Evolutionary conservation across 371 early-diverging fungal species (phyloP).

Genomic region (Dichotomocladium elegans): DNA sequence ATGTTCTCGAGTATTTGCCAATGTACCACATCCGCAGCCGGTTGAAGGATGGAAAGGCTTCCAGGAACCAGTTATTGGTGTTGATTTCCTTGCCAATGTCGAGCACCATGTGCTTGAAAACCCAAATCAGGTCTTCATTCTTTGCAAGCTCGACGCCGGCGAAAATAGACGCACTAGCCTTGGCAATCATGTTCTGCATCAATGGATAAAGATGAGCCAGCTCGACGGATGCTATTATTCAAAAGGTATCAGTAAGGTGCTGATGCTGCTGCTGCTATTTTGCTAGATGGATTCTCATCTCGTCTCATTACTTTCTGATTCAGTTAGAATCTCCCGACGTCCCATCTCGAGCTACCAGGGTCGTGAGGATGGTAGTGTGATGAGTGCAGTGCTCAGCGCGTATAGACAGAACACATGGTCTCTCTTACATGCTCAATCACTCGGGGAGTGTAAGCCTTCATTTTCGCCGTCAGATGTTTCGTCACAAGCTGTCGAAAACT

Average conservation of each 20-base stretch:
- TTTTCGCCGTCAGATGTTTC: slow-evolving; percentile 5
- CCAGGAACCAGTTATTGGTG: not conserved
- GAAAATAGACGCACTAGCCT: slow-evolving; percentile 20
- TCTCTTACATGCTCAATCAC: slow-evolving; percentile 6
- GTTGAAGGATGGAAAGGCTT: slow-evolving; percentile 8
- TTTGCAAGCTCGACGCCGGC: slow-evolving; percentile 17
- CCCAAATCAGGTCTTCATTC: slow-evolving; percentile 10
- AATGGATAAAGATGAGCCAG: slow-evolving; percentile 13
- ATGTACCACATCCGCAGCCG: slow-evolving; percentile 14
- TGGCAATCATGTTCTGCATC: slow-evolving; percentile 16
- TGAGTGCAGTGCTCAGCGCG: no score
- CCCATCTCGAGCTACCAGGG: slow-evolving; percentile 1
- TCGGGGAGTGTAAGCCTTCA: slow-evolving; percentile 10
- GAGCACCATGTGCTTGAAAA: slow-evolving; percentile 16
- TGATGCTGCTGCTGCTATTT: no score
- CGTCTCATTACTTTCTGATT: not conserved
- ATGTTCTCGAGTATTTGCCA: not conserved
- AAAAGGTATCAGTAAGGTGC: no score
- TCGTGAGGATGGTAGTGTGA: no score
- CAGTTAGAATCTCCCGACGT: not conserved
- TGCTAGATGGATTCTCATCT: not conserved
- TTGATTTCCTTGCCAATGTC: slow-evolving; percentile 14
- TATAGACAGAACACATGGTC: not conserved
- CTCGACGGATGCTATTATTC: slow-evolving; percentile 9
- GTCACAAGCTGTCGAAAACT: not conserved